These are phyloP conservation scores for Colletotrichum gloeosporioides DNA, from an alignment of 2,329 filamentous ascomycete genomes.

Conservation along the genomic window DNA sequence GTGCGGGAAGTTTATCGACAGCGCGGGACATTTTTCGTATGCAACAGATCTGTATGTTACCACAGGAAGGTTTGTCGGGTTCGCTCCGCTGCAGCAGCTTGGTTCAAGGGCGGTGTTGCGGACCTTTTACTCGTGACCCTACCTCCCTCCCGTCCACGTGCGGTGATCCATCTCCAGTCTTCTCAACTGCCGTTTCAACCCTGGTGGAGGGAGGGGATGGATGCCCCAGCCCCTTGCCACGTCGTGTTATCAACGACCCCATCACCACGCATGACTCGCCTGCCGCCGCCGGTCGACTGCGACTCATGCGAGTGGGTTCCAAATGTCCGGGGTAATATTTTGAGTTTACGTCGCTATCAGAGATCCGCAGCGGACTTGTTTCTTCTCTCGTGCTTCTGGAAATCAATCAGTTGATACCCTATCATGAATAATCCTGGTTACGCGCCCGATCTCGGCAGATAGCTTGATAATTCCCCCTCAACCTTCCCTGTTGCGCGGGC, in stretches of 20 bases:
- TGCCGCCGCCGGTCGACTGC: background rate
- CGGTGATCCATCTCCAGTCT: background rate
- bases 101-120: background rate
- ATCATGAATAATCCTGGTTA: background rate
- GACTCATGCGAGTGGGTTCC: constrained; percentile 10
- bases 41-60: background rate
- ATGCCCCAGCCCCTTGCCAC: background rate
- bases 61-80: background rate
- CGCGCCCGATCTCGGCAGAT: background rate
- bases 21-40: constrained; percentile 5
- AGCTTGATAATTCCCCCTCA: background rate
- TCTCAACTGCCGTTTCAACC: background rate
- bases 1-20: constrained; percentile 15
- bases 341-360: background rate
- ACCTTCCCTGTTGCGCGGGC: background rate
- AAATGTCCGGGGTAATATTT: background rate
- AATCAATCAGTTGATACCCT: background rate
- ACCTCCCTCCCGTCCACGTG: background rate
- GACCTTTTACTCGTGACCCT: constrained; percentile 1
- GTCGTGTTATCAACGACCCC: background rate
- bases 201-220: background rate
- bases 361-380: background rate
- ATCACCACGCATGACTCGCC: background rate
- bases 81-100: background rate
- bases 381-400: background rate